These are phyloP conservation scores for Pyrenochaeta sp. DNA, from an alignment of 2,329 filamentous ascomycete species.

Conservation along the genomic window DNA sequence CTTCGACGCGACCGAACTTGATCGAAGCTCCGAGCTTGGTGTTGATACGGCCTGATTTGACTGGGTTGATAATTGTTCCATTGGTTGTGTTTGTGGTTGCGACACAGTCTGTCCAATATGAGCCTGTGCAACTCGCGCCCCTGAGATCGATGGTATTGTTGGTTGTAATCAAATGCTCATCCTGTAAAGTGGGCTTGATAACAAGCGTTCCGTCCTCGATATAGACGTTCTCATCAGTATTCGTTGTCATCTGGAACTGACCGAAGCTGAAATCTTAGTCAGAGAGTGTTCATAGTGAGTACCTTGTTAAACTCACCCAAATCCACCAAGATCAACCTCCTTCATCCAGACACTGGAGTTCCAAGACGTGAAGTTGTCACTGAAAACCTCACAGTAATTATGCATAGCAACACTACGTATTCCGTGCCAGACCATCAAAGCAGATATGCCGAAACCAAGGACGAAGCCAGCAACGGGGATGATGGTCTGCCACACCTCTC, in stretches of 20 bases:
- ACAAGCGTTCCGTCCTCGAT: conserved; percentile 72
- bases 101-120: conserved; percentile 67
- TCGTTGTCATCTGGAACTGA: conserved; percentile 80
- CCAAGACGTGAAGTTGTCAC: conserved; percentile 69
- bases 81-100: conserved; percentile 79
- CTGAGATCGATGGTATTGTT: conserved; percentile 74
- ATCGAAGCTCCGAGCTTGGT: conserved; percentile 74
- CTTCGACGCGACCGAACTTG: conserved; percentile 83
- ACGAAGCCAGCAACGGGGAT: conserved; percentile 76
- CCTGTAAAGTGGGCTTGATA: conserved; percentile 81
- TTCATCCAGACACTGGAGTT: conserved; percentile 72
- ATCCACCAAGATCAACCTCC: conserved; percentile 78
- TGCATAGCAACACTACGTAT: conserved; percentile 74
- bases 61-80: conserved; percentile 77
- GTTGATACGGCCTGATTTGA: conserved; percentile 79
- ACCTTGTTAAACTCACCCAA: conserved; percentile 66
- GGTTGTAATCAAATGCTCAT: conserved; percentile 68
- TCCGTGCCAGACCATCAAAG: conserved; percentile 78
- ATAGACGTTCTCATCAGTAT: conserved; percentile 75
- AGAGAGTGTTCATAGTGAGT: conserved; percentile 9
- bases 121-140: conserved; percentile 72
- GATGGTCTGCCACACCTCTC: conserved; percentile 87
- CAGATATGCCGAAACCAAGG: conserved; percentile 72
- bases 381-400: conserved; percentile 73
- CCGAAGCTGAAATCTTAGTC: conserved; percentile 70